Percentiles rank a stretch among this genome's conserved stretches.
Evolutionary conservation across 2,329 filamentous ascomycete genomes (phyloP).

Genomic region (Neodidymelliopsis sp.): DNA sequence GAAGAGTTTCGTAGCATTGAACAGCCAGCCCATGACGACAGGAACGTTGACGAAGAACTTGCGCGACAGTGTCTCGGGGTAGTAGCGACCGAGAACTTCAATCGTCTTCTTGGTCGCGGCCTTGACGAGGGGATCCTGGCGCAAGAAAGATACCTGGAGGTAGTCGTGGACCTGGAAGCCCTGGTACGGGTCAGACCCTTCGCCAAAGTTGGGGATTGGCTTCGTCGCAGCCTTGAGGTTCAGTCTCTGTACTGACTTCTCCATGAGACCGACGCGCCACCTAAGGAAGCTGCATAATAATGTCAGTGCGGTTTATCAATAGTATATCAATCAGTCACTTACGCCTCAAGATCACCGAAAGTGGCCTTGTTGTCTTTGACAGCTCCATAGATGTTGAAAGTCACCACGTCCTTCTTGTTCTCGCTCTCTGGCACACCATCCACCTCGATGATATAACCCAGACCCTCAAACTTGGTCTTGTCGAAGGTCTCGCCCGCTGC

Average conservation of each 20-base stretch:
- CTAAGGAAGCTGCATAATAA: slow-evolving; percentile 74
- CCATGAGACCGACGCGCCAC: slow-evolving; percentile 92
- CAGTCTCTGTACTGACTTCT: slow-evolving; percentile 79
- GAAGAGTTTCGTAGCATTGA: slow-evolving; percentile 56
- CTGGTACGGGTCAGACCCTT: slow-evolving; percentile 79
- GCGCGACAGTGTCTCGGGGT: slow-evolving; percentile 86
- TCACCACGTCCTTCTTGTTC: slow-evolving; percentile 71
- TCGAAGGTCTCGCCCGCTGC: slow-evolving; percentile 69
- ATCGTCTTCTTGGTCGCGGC: slow-evolving; percentile 82
- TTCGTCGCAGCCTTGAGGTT: slow-evolving; percentile 72
- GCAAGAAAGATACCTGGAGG: slow-evolving; percentile 83
- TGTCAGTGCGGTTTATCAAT: background rate
- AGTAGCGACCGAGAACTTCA: slow-evolving; percentile 78
- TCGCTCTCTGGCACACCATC: slow-evolving; percentile 60
- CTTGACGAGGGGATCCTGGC: slow-evolving; percentile 79
- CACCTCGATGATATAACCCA: slow-evolving; percentile 84
- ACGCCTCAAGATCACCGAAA: slow-evolving; percentile 84
- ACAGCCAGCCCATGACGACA: slow-evolving; percentile 82
- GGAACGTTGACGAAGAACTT: slow-evolving; percentile 98
- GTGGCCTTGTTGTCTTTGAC: slow-evolving; percentile 82
- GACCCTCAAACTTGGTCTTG: slow-evolving; percentile 73
- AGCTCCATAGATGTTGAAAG: slow-evolving; percentile 92
- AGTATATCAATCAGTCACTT: slow-evolving; percentile 20
- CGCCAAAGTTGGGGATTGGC: slow-evolving; percentile 72
- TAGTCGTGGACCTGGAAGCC: slow-evolving; percentile 96